These are phyloP conservation scores for Pseudogymnoascus sp. DNA, from an alignment of 2,329 filamentous ascomycete genomes.

Conservation along the genomic window DNA sequence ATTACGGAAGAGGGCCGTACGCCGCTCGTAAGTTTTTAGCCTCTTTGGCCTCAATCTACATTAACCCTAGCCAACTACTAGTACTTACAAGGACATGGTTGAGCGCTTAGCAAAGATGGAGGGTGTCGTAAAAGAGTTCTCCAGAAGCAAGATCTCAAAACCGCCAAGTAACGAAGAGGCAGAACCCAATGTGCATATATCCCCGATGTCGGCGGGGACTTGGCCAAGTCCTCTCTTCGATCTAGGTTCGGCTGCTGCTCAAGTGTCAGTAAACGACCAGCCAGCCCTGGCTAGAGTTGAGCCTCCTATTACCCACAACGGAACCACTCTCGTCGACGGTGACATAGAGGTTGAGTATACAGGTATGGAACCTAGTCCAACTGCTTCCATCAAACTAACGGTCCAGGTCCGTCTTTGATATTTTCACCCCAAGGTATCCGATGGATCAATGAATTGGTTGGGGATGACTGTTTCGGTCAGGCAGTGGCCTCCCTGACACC, in stretches of 20 bases:
- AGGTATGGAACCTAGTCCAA: not conserved
- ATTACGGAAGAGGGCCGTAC: not conserved
- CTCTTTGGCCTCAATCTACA: not conserved
- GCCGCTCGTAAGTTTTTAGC: not conserved
- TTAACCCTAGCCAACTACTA: not conserved
- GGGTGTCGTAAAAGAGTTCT: slow-evolving; percentile 6
- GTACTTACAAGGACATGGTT: slow-evolving; percentile 16
- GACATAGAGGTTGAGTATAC: not conserved
- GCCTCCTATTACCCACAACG: not conserved
- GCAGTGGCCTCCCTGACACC: not conserved
- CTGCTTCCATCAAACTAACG: slow-evolving; percentile 10
- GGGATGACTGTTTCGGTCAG: slow-evolving; percentile 12
- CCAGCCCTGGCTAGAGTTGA: not conserved
- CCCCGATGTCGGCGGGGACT: not conserved
- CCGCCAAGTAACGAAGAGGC: not conserved
- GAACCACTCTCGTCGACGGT: not conserved
- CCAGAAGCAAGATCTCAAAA: not conserved
- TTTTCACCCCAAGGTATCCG: slow-evolving; percentile 12
- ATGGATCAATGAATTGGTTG: slow-evolving; percentile 13
- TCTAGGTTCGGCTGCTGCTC: not conserved
- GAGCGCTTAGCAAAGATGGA: slow-evolving; percentile 16
- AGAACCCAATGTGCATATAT: not conserved
- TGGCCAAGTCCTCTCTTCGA: not conserved
- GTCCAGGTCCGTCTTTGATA: slow-evolving; percentile 12
- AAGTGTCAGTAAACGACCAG: not conserved